Evolutionary conservation across 495 filamentous ascomycete genomes (phyloP), one percentile per base, ranked within the genome.

Genomic region (Achaetomiella virescens): DNA sequence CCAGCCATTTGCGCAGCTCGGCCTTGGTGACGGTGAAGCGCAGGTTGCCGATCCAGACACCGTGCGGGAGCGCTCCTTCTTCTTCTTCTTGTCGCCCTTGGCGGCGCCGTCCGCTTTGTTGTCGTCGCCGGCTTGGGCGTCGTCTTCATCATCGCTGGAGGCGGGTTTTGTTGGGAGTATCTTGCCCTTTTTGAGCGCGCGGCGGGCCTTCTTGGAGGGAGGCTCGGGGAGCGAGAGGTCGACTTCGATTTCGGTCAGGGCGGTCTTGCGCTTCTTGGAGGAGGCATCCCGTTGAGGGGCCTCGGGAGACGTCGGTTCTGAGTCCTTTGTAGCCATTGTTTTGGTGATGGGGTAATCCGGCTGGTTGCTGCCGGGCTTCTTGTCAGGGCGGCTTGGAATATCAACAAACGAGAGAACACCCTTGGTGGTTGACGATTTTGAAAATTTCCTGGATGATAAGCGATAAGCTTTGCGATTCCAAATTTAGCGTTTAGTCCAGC

Each of bases 21-120:
- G 77, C 72, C 58, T 86, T 82, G 49, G 84, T 91, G 29, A 83
- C 70, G n/a, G 79, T 80, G 75, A 89, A 99, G 12, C 83, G 81
- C 27, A 99, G 72, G 72, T 99, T 99, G 58, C 93, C 93, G 58
- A 99, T 90, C 93, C 93, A 99, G 50, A 97, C 79, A 35, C 92
- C 89, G 68, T 88, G 80, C 14, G 87, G 82, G 89, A 89, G 46
- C 89, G 86, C 55, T 85, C 81, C 60, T 78, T 72, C 48, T 76
- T 73, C 56, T 76, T 69, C 12, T 72, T 66, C 17, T 75, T 67
- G 33, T 67, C 63, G 5, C 61, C 52, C 3, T 47, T 60, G 17
- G 62, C 59, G 4, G 3, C 36, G n/a, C 15, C 49, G 17, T 33
- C 24, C 5, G 41, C 11, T 9, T 36, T 29, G n/a, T 37, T 38